Evolutionary conservation across 164 flowering plant species (phyloP), one percentile per base, ranked within the genome.

Genomic region (Malania oleifera): DNA sequence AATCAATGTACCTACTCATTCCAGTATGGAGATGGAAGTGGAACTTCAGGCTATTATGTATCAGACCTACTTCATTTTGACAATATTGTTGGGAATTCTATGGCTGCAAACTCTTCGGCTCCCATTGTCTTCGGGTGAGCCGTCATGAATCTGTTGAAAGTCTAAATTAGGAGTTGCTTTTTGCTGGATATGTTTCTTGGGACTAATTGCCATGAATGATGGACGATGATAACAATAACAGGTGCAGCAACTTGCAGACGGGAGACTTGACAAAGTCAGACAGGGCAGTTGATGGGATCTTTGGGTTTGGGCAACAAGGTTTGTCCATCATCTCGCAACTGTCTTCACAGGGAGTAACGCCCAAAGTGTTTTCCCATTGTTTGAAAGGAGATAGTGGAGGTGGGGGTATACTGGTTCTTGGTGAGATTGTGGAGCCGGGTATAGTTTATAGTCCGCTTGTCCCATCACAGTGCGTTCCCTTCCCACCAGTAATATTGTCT

Each of bases 11-110:
- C 70, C 54, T 95, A 85, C 60, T 52, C 75, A 1, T 95, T 91
- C 62, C 83, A 89, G 62, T 95, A 95, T 60, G 96, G 99, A 26
- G 99, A 95, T 69, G 99, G 99, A 7, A 89, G 99, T 56, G 96
- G 89, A 45, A 84, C 97, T 3, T 73, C 87, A 1, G 99, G 99
- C 5, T 85, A 73, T 72, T 95, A 87, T 70, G 83, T 89, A 15
- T 70, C 85, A 0, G 99, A 95, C 62, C 50, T 75, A 65, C 50
- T 95, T 63, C 72, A 73, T 62, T 73, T 86, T 23, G 76, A 85
- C 52, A 73, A 80, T 0, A 60, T 89, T 46, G 56, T 75, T 31
- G 87, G 77, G 59, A 64, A 76, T 39, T 71, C 89, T 19, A 1
- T 53, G 31, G 67, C 64, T 7, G 24, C 74, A 40, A 91, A 87